Evolutionary conservation across 208 protist genomes (phyloP), one percentile per base, ranked within the genome.

Genomic region (Crithidia expoeki): DNA sequence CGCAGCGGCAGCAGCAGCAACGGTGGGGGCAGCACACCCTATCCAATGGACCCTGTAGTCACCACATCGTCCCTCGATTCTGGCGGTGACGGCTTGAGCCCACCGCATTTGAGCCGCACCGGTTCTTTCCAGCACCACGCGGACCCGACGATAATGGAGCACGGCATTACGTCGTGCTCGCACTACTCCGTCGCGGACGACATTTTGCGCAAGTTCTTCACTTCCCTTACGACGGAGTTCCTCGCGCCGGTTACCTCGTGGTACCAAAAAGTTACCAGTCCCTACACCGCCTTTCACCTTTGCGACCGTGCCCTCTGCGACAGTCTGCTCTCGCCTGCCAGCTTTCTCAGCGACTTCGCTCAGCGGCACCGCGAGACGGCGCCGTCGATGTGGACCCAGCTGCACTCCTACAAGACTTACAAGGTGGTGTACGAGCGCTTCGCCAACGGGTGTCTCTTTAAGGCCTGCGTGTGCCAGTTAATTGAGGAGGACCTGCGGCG

Each of bases 221-320:
- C 66, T n/a, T 92, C 88, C 46, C 80, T 96, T 34, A 96, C 91
- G 7, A 77, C 60, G 30, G 88, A 96, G 76, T 96, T 96, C 73
- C 77, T 96, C 27, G 80, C 76, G 14, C 91, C 91, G 12, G 72
- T 96, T 9, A 79, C 72, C 34, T 55, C 73, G 14, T 96, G 88
- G 87, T 96, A 90, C 70, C 58, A 79, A 34, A 32, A 19, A 28
- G 74, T 86, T 21, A 83, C 77, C 6, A 68, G 44, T 2, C 28
- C 56, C 19, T 68, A 86, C 49, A 84, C 65, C 12, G 49, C 83
- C 27, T 96, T 94, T 70, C 78, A 91, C 59, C 65, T 93, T 30
- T 94, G 88, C 76, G 83, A 93, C 63, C 60, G 77, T 12, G 62
- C 76, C 42, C 68, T 71, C 19, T 44, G 73, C 47, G 79, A 81